These are phyloP conservation scores for Fraxinus sp. DNA, from an alignment of 305 asterid genomes.

Conservation along the genomic window DNA sequence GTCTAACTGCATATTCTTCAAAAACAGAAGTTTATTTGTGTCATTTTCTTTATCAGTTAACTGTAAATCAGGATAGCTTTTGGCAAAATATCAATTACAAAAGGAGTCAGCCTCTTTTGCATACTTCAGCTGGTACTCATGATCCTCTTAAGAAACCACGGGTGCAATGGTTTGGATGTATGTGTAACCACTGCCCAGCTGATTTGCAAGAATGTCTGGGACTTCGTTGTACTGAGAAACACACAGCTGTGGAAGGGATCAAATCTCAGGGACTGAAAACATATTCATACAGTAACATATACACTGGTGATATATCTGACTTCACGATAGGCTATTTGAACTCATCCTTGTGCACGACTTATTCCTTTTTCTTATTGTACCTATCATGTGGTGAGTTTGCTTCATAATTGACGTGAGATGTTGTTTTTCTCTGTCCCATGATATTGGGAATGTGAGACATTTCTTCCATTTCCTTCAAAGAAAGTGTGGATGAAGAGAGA, in stretches of 20 bases:
- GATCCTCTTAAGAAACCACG: not conserved
- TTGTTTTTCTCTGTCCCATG: not conserved
- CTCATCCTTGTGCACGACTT: not conserved
- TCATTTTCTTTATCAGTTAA: constrained; percentile 29
- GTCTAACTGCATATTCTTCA: constrained; percentile 11
- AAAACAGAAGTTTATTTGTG: constrained; percentile 3
- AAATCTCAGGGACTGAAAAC: constrained; percentile 15
- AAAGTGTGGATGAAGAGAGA: not conserved
- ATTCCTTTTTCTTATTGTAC: not conserved
- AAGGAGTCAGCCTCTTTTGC: not conserved
- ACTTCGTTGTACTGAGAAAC: not conserved
- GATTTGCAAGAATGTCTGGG: not conserved
- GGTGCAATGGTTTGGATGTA: not conserved
- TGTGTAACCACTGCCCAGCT: not conserved
- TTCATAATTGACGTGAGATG: not conserved
- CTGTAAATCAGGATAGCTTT: constrained; percentile 24
- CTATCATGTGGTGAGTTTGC: not conserved
- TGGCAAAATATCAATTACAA: not conserved
- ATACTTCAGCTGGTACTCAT: not conserved
- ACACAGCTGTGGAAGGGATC: not conserved
- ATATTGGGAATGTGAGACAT: not conserved
- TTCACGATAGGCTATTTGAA: constrained; percentile 24
- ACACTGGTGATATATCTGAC: constrained; percentile 16
- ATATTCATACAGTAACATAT: constrained; percentile 6
- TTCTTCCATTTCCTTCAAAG: constrained; percentile 2